Evolutionary conservation across 2,329 filamentous ascomycete species (phyloP), one percentile per base, ranked within the genome.

Genomic region (Teratosphaeria gauchensis): DNA sequence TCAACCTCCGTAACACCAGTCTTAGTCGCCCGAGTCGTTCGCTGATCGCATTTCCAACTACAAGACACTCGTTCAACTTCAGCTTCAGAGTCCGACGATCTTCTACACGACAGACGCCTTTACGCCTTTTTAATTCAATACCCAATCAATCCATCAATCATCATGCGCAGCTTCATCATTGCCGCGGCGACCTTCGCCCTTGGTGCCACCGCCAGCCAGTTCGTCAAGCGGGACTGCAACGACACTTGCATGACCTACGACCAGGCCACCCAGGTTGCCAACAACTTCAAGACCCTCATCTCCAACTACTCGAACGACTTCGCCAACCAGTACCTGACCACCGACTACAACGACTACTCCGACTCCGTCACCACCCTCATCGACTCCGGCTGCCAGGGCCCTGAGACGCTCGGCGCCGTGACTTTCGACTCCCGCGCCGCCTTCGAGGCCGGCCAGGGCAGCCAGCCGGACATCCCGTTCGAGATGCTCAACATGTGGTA

Each of bases 401-500:
- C 59, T 21, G 54, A 60, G 21, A 24, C 59, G n/a, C 67, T 69
- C 53, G 65, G 63, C 24, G 35, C 61, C 31, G 60, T 63, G 1
- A 70, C 69, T 46, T 71, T 71, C 66, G 53, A 54, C 54, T 59
- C 60, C n/a, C 69, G 63, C 30, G 62, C 58, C 14, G 55, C 59
- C 2, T 71, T 71, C 63, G 52, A 67, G 56, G 64, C 64, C 21
- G 69, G 67, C 51, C 69, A 71, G 58, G 65, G 67, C 53, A 51
- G 61, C 2, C 68, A 70, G 58, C 65, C 69, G 5, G 57, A 58
- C 31, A 69, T 71, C 31, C 69, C 69, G 4, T 71, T 71, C 61
- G 61, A 67, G 54, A 66, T 68, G 48, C 58, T 71, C 21, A 68
- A 71, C 59, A 51, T 69, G 35, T 71, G 69, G 69, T 63, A 70